Evolutionary conservation across 2,329 filamentous ascomycete species (phyloP).

Genomic region (Clathrospora elynae): DNA sequence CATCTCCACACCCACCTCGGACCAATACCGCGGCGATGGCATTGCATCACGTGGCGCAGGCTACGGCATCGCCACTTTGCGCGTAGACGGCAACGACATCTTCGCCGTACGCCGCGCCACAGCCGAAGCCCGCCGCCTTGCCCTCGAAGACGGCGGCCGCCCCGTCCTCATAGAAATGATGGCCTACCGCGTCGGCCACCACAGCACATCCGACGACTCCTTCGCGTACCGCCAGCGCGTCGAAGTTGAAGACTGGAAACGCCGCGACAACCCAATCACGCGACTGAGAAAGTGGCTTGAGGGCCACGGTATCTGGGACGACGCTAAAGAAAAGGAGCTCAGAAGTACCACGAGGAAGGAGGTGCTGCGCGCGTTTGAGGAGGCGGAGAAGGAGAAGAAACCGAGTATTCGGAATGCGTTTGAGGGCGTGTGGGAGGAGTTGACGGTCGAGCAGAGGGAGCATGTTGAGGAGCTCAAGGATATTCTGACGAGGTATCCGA

Average conservation of each 20-base stretch:
- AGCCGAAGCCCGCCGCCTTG: constrained; percentile 74
- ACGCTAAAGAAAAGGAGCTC: constrained; percentile 76
- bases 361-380: constrained; percentile 80
- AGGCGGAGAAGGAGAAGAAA: constrained; percentile 82
- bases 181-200: constrained; percentile 97
- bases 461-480: constrained; percentile 78
- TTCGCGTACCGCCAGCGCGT: constrained; percentile 93
- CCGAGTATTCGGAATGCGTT: constrained; percentile 75
- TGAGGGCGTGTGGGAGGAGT: constrained; percentile 83
- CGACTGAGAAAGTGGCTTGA: constrained; percentile 91
- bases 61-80: constrained; percentile 92
- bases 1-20: constrained; percentile 85
- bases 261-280: constrained; percentile 85
- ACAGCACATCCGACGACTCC: constrained; percentile 95
- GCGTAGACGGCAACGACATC: constrained; percentile 93
- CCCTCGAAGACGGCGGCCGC: constrained; percentile 77
- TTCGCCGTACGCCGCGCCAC: constrained; percentile 85
- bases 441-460: constrained; percentile 76
- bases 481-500: constrained; percentile 83
- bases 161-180: constrained; percentile 92
- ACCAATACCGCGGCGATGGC: constrained; percentile 89
- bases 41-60: constrained; percentile 86
- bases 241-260: constrained; percentile 94
- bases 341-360: constrained; percentile 71
- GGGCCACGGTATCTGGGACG: constrained; percentile 79